Evolutionary conservation across 306 rosid genomes (phyloP).

Genomic region (Corylus avellana): DNA sequence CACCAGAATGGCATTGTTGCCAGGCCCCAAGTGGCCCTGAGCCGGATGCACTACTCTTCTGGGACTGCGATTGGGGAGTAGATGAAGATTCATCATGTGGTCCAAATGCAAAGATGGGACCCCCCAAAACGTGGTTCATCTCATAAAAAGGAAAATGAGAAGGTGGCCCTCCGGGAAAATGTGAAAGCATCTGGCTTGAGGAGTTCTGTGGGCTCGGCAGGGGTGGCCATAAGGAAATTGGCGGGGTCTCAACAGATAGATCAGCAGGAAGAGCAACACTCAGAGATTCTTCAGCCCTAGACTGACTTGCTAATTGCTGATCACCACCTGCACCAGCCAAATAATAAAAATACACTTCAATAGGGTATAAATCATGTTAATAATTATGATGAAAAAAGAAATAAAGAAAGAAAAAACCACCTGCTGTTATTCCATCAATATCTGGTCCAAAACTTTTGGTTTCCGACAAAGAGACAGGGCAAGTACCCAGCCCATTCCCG

Average conservation of each 20-base stretch:
- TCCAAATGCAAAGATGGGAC: constrained; percentile 87
- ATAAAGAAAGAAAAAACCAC: constrained; percentile 26
- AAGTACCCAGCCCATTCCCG: constrained; percentile 57
- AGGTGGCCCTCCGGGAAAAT: constrained; percentile 77
- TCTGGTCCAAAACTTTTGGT: constrained; percentile 56
- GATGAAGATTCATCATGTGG: constrained; percentile 81
- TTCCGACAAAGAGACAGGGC: constrained; percentile 64
- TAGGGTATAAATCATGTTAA: constrained; percentile 1
- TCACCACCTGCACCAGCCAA: constrained; percentile 61
- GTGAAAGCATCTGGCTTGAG: constrained; percentile 80
- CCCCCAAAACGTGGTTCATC: constrained; percentile 94
- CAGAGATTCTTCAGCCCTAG: constrained; percentile 82
- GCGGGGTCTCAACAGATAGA: constrained; percentile 84
- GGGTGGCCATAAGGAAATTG: constrained; percentile 85
- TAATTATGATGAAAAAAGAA: constrained; percentile 9
- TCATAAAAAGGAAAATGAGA: constrained; percentile 90
- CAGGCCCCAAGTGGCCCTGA: constrained; percentile 74
- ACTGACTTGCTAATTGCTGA: constrained; percentile 58
- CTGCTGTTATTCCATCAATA: constrained; percentile 63
- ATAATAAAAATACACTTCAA: constrained; percentile 15
- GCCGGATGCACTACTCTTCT: constrained; percentile 53
- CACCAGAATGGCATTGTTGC: constrained; percentile 93
- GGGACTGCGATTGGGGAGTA: constrained; percentile 65
- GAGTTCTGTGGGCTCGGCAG: constrained; percentile 69
- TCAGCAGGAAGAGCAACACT: constrained; percentile 92